These are phyloP conservation scores for Oxyria digyna DNA, from an alignment of 148 eudicot species.

Conservation along the genomic window DNA sequence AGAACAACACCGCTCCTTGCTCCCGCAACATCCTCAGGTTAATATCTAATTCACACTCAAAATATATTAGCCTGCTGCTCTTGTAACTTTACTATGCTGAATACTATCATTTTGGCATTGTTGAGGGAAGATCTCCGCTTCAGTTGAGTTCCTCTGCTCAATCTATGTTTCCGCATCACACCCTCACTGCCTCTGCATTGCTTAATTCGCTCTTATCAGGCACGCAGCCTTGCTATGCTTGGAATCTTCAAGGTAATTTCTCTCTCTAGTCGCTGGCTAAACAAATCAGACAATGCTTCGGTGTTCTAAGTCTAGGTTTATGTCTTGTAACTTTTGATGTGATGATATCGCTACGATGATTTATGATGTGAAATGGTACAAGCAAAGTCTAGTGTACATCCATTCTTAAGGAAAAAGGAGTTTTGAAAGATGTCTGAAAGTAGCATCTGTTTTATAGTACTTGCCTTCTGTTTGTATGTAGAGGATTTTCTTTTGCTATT, in stretches of 20 bases:
- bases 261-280: conserved; percentile 6
- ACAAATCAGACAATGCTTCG: neutral
- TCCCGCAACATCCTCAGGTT: too few species aligned
- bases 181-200: conserved; percentile 82
- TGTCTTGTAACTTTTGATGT: too few species aligned
- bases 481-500: neutral
- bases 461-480: neutral
- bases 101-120: neutral
- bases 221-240: conserved; percentile 41
- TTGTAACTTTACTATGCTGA: neutral
- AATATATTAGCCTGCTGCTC: neutral
- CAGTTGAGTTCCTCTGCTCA: conserved; percentile 54
- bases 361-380: conserved; percentile 2
- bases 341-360: neutral
- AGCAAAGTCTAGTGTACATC: conserved; percentile 1
- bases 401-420: neutral
- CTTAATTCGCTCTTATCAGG: conserved; percentile 72
- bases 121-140: conserved; percentile 47
- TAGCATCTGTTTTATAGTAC: neutral
- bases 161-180: conserved; percentile 76
- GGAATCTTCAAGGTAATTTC: conserved; percentile 66
- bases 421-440: neutral
- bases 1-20: conserved; percentile 30
- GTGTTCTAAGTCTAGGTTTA: neutral
- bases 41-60: neutral